Percentiles rank a stretch among this genome's conserved stretches.
phyloP scores from a whole-genome alignment of 441 rosid genomes.

The Gossypium davidsonii region DNA sequence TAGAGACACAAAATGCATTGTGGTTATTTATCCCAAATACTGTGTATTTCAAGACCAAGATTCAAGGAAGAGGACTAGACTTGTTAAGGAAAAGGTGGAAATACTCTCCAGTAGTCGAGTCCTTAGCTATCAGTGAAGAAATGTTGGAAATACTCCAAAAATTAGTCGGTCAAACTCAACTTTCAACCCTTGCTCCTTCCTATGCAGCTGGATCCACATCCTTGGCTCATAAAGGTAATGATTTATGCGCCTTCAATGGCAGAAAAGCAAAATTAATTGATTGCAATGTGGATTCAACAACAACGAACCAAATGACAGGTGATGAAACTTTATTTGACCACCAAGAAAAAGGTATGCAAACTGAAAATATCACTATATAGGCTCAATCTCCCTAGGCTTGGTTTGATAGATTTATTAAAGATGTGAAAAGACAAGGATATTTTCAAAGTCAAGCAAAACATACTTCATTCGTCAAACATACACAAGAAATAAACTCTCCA shows the following conservation, averaged over 20 bases:
- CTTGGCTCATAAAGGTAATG: not conserved
- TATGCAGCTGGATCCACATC: not conserved
- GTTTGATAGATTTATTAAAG: not conserved
- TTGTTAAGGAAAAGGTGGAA: not conserved
- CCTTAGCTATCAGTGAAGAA: not conserved
- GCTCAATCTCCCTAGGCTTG: not conserved
- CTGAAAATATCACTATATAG: not conserved
- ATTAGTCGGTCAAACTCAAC: not conserved
- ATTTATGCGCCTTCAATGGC: not conserved
- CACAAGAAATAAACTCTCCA: not conserved
- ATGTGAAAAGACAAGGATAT: not conserved
- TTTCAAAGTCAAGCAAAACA: not conserved
- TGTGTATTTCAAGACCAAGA: not conserved
- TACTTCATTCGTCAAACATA: not conserved
- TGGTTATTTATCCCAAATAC: not conserved
- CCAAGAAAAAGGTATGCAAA: not conserved
- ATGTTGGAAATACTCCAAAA: not conserved
- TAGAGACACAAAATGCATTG: not conserved
- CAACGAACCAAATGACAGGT: not conserved
- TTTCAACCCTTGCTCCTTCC: not conserved
- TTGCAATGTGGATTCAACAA: not conserved
- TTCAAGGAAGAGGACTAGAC: not conserved
- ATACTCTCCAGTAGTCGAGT: not conserved
- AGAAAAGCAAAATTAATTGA: not conserved
- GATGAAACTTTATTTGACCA: not conserved